Evolutionary conservation across 768 basidiomycete species (phyloP).

Genomic region (Suillus subaureus): DNA sequence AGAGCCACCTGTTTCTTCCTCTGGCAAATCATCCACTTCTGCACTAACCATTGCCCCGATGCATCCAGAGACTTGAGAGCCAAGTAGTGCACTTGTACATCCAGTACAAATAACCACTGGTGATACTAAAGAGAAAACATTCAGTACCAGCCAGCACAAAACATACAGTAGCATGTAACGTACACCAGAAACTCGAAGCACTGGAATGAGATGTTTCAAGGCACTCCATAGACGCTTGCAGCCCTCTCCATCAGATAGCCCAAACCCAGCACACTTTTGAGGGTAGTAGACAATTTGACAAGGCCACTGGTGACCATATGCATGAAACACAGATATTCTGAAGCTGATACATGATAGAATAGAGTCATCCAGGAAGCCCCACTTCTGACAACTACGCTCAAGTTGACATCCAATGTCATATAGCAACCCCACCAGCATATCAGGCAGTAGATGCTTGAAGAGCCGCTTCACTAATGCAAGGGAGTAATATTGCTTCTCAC

Average conservation of each 20-base stretch:
- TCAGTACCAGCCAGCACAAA: slow-evolving; percentile 1
- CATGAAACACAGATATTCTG: slow-evolving; percentile 38
- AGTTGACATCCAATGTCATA: slow-evolving; percentile 30
- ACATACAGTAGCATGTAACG: not conserved
- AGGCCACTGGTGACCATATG: slow-evolving; percentile 37
- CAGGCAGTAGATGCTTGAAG: slow-evolving; percentile 17
- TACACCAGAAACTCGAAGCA: slow-evolving; percentile 22
- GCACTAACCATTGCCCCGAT: slow-evolving; percentile 18
- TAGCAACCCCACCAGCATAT: slow-evolving; percentile 17
- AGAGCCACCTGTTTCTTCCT: slow-evolving; percentile 4
- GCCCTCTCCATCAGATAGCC: slow-evolving; percentile 30
- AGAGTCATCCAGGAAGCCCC: slow-evolving; percentile 4
- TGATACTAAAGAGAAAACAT: slow-evolving; percentile 23
- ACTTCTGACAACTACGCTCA: slow-evolving; percentile 20
- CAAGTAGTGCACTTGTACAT: slow-evolving; percentile 26
- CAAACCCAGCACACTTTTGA: slow-evolving; percentile 29
- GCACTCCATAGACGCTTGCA: slow-evolving; percentile 11
- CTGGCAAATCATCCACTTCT: slow-evolving; percentile 11
- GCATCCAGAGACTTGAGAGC: slow-evolving; percentile 9
- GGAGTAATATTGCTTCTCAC: no score
- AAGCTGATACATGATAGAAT: slow-evolving; percentile 21
- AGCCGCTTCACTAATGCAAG: no score
- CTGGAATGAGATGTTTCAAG: slow-evolving; percentile 20
- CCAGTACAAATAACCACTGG: slow-evolving; percentile 28
- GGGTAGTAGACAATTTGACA: slow-evolving; percentile 41